Conservation (phyloP, 2,329 filamentous ascomycete genomes). For the Cercospora sojina region DNA sequence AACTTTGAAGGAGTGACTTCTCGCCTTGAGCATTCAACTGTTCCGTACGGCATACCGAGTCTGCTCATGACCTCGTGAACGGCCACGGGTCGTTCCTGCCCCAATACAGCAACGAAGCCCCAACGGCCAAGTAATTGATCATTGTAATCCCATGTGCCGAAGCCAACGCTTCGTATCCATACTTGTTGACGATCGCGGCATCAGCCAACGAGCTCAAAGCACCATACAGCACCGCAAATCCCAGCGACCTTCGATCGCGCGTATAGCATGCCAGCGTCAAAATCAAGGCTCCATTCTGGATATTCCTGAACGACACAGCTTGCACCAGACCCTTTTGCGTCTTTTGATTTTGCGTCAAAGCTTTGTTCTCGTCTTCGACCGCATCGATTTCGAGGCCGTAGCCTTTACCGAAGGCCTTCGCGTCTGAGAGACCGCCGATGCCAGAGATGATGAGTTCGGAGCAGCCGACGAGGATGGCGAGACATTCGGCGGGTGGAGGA, state of each 20-base stretch:
- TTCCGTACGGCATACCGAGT: background rate
- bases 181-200: conserved; percentile 33
- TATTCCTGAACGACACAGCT: conserved; percentile 35
- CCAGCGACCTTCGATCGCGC: conserved; percentile 35
- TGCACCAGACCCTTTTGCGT: conserved; percentile 32
- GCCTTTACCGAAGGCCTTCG: conserved; percentile 35
- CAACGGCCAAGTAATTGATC: conserved; percentile 32
- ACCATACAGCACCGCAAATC: conserved; percentile 30
- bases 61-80: background rate
- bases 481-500: conserved; percentile 38
- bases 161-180: conserved; percentile 32
- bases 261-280: conserved; percentile 36
- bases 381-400: conserved; percentile 37
- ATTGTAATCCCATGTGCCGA: conserved; percentile 35
- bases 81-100: conserved; percentile 27
- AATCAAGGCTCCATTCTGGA: conserved; percentile 36
- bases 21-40: background rate
- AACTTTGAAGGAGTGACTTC: background rate
- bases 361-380: conserved; percentile 8
- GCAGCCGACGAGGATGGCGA: conserved; percentile 38
- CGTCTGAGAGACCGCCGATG: conserved; percentile 38
- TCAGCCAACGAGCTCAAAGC: conserved; percentile 36
- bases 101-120: conserved; percentile 36
- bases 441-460: conserved; percentile 38
- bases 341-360: conserved; percentile 26